phyloP scores from a whole-genome alignment of 2,329 filamentous ascomycete species.

The Alternaria sp. region DNA sequence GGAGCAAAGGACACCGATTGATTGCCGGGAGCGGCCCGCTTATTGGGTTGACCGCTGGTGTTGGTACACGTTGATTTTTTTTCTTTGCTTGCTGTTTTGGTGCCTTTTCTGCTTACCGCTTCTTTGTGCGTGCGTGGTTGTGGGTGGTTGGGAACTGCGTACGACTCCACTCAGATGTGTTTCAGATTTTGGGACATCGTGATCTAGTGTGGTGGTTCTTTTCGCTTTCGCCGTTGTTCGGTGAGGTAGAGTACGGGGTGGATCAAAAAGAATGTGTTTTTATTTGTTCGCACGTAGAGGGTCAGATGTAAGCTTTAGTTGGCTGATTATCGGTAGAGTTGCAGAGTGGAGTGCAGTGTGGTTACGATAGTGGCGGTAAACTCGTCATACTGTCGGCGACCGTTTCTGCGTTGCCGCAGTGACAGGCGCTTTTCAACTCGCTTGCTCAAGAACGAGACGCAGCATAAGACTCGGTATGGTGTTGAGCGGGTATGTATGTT shows the following conservation, averaged over 20 bases:
- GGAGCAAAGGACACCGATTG: slow-evolving; percentile 3
- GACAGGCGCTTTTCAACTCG: slow-evolving; percentile 8
- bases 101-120: not conserved
- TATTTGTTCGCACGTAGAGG: not conserved
- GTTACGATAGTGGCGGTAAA: slow-evolving; percentile 6
- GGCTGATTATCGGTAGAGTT: not conserved
- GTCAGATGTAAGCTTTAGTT: not conserved
- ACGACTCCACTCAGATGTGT: not conserved
- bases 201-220: not conserved
- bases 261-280: not conserved
- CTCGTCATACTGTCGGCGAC: slow-evolving; percentile 3
- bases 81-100: not conserved
- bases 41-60: not conserved
- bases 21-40: slow-evolving; percentile 2
- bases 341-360: not conserved
- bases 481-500: slow-evolving; percentile 3
- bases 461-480: slow-evolving; percentile 3
- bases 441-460: slow-evolving; percentile 1
- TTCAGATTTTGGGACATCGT: not conserved
- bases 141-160: not conserved
- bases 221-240: not conserved
- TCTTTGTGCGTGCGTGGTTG: not conserved
- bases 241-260: not conserved
- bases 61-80: slow-evolving; percentile 1
- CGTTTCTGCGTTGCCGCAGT: slow-evolving; percentile 10